Evolutionary conservation across 75 land plant species (phyloP).

Genomic region (Ceratopteris richardii): DNA sequence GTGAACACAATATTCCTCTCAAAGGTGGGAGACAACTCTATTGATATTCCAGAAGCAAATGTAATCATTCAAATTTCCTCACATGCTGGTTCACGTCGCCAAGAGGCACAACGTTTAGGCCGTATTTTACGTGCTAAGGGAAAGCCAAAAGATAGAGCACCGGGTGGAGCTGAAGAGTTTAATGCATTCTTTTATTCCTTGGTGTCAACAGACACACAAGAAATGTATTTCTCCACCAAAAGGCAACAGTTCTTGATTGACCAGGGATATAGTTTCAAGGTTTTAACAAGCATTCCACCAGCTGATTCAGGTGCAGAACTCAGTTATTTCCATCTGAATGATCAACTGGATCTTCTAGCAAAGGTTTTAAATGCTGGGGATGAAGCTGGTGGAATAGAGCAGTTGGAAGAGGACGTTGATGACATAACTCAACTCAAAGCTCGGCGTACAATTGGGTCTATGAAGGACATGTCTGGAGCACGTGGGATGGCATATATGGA

Average conservation of each 20-base stretch:
- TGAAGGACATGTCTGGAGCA: slow-evolving; percentile 94
- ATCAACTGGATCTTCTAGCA: slow-evolving; percentile 69
- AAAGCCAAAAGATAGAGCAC: slow-evolving; percentile 74
- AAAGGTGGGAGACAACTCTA: slow-evolving; percentile 98
- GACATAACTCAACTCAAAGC: slow-evolving; percentile 63
- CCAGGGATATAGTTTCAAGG: slow-evolving; percentile 99
- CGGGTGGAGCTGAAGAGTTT: slow-evolving; percentile 96
- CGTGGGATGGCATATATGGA: slow-evolving; percentile 85
- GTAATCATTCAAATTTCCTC: slow-evolving; percentile 98
- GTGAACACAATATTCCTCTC: slow-evolving; percentile 93
- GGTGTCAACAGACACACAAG: slow-evolving; percentile 98
- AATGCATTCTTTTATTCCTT: slow-evolving; percentile 98
- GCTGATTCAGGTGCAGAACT: slow-evolving; percentile 75
- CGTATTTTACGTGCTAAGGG: slow-evolving; percentile 99
- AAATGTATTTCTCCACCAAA: slow-evolving; percentile 96
- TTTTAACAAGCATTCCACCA: slow-evolving; percentile 94
- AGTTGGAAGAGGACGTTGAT: slow-evolving; percentile 86
- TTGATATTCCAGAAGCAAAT: slow-evolving; percentile 99
- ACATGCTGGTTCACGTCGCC: slow-evolving; percentile 98
- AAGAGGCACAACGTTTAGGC: slow-evolving; percentile 98
- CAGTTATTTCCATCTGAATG: slow-evolving; percentile 56
- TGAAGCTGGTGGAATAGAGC: slow-evolving; percentile 75
- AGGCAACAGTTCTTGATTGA: slow-evolving; percentile 97
- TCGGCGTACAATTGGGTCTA: slow-evolving; percentile 59
- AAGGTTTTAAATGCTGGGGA: slow-evolving; percentile 91